Evolutionary conservation across 73 alveolate genomes (phyloP).

Genomic region (Blepharisma stoltei): DNA sequence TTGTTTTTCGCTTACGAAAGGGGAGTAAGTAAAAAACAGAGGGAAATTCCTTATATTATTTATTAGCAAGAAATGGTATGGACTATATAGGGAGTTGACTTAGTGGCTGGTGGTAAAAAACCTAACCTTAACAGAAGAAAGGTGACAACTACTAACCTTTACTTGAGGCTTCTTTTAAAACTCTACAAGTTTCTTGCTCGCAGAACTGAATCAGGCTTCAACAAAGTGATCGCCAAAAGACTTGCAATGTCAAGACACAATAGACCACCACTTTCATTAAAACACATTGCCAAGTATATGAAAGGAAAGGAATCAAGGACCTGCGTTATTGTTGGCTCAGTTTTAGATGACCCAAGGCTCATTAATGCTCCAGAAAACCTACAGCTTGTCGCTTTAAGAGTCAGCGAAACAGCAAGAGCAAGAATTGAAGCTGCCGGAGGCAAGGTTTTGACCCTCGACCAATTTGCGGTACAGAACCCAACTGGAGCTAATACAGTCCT

Average conservation of each 20-base stretch:
- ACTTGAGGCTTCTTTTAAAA: conserved; percentile 43
- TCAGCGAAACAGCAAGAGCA: conserved; percentile 92
- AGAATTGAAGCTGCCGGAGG: conserved; percentile 92
- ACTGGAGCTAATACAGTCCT: conserved; percentile 62
- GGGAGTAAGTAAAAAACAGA: too few species aligned
- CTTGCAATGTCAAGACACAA: conserved; percentile 66
- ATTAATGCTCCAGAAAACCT: conserved; percentile 65
- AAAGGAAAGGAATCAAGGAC: conserved; percentile 47
- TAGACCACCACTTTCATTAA: conserved; percentile 79
- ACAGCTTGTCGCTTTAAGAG: conserved; percentile 82
- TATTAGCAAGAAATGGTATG: too few species aligned
- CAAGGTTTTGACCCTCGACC: conserved; percentile 83
- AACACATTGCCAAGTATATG: conserved; percentile 71
- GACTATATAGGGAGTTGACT: not conserved
- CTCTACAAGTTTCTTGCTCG: conserved; percentile 87
- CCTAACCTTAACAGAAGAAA: conserved; percentile 28
- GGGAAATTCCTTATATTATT: too few species aligned
- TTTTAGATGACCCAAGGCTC: conserved; percentile 83
- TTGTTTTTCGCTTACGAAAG: too few species aligned
- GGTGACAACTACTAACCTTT: conserved; percentile 42
- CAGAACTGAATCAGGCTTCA: conserved; percentile 88
- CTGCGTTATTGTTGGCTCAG: conserved; percentile 84
- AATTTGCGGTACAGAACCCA: conserved; percentile 76
- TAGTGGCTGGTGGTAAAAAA: conserved; percentile 1
- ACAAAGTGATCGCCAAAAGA: conserved; percentile 78